Evolutionary conservation across 2,329 filamentous ascomycete genomes (phyloP), one percentile per base, ranked within the genome.

Genomic region (Penicillium thymicola): DNA sequence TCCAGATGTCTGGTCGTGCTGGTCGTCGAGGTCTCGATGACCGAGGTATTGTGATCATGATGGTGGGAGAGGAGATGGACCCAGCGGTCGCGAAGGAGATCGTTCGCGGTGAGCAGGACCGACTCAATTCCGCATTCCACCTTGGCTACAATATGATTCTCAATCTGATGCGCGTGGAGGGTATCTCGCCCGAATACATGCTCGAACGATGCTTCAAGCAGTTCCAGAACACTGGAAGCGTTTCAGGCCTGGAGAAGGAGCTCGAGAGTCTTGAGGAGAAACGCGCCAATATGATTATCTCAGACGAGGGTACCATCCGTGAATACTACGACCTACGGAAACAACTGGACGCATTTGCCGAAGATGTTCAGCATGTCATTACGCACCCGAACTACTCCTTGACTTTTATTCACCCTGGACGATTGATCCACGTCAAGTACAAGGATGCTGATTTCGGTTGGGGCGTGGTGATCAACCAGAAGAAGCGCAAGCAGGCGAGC

Each of bases 91-190:
- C 94, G 41, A 96, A 96, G 76, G 88, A 90, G 62, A 97, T 99
- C 66, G 94, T 99, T 13, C 91, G 94, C 51, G 94, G 94, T 64
- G 89, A 97, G 70, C 94, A 99, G 74, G 95, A 99, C 74, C 92
- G 92, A 65, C 86, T 99, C 30, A 97, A 97, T 76, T 97, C 94
- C 4, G 94, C 94, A 1, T 99, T 99, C 77, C 90, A 99, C 72
- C 83, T 99, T 16, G 92, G 94, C 32, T 99, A 99, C 81, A 99
- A 99, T 78, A 99, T 99, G 94, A 90, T 99, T 70, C 81, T 99
- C 56, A 99, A 99, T 70, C 78, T 99, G 59, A 88, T 97, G 74
- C 85, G 94, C 75, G 93, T 99, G n/a, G 94, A 99, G 72, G 93
- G 92, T n/a, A 96, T 99, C 49, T 97, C 92, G 9, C 94, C 95